These are phyloP conservation scores for Monoraphidium neglectum DNA, from an alignment of 139 green algal genomes.

Conservation along the genomic window DNA sequence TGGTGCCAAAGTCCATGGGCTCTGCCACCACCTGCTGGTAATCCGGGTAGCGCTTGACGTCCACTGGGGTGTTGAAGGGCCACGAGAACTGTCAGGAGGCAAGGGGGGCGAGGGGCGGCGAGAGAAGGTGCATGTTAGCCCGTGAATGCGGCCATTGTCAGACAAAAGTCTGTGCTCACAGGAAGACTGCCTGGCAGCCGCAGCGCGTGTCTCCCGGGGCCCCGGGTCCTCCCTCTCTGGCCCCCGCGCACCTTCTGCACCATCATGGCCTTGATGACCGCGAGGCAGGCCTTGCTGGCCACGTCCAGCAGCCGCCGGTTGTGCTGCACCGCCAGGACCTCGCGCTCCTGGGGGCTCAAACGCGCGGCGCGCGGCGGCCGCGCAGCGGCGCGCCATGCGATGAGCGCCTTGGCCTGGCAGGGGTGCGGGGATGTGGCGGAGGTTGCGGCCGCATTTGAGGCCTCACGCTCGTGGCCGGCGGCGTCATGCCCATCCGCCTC, in stretches of 20 bases:
- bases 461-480: no score
- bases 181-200: no score
- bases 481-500: no score
- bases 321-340: not conserved
- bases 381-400: not conserved
- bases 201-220: no score
- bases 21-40: conserved; percentile 66
- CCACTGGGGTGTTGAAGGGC: conserved; percentile 85
- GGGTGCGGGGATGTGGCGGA: no score
- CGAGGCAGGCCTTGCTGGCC: conserved; percentile 23
- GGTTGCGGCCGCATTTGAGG: no score
- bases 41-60: conserved; percentile 68
- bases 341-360: conserved; percentile 1
- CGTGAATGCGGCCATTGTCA: no score
- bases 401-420: not conserved
- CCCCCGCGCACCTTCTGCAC: conserved; percentile 30
- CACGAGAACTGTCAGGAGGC: conserved; percentile 68
- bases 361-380: no score
- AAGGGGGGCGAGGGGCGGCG: no score
- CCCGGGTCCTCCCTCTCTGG: no score
- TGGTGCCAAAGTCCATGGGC: conserved; percentile 84
- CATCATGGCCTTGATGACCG: conserved; percentile 25
- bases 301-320: conserved; percentile 9
- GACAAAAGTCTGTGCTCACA: no score
- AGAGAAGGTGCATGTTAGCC: no score